These are phyloP conservation scores for Micromonas commoda DNA, from an alignment of 139 green algal genomes.

Conservation along the genomic window DNA sequence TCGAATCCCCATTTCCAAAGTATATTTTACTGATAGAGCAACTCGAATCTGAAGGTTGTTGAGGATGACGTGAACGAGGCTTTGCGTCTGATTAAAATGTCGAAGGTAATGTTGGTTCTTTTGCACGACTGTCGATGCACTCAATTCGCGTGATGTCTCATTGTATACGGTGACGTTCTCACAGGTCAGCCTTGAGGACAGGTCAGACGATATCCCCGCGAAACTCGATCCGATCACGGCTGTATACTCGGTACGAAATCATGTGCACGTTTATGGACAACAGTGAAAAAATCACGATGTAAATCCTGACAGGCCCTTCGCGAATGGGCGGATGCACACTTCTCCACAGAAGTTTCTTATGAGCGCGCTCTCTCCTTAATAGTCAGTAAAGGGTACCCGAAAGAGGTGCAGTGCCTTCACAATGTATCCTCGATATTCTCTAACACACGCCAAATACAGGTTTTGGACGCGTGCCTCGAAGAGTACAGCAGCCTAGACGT, in stretches of 20 bases:
- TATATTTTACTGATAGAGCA: neutral
- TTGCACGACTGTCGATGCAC: too few species aligned
- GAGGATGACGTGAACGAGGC: slow-evolving; percentile 91
- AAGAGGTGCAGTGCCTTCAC: neutral
- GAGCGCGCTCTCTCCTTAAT: neutral
- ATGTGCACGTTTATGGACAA: neutral
- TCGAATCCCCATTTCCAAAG: neutral
- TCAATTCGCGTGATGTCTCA: slow-evolving; percentile 37
- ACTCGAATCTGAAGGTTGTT: slow-evolving; percentile 21
- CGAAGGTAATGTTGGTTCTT: slow-evolving; percentile 69
- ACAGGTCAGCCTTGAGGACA: slow-evolving; percentile 21
- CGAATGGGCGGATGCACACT: neutral
- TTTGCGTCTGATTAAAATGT: slow-evolving; percentile 83
- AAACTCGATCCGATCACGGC: neutral
- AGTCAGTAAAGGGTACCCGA: neutral
- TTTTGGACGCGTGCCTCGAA: neutral
- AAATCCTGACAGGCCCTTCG: slow-evolving; percentile 15
- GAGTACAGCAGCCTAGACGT: slow-evolving; percentile 13
- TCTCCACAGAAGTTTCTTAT: neutral
- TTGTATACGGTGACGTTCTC: slow-evolving; percentile 47
- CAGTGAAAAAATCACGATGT: neutral
- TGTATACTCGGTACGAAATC: neutral
- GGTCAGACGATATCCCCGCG: neutral
- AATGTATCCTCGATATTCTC: neutral
- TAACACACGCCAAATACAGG: neutral